A percentile compares a stretch with the other conserved stretches of the same genome.
phyloP scores from a whole-genome alignment of 1,284 basidiomycete genomes.

The Pyrrhoderma lamaoense region DNA sequence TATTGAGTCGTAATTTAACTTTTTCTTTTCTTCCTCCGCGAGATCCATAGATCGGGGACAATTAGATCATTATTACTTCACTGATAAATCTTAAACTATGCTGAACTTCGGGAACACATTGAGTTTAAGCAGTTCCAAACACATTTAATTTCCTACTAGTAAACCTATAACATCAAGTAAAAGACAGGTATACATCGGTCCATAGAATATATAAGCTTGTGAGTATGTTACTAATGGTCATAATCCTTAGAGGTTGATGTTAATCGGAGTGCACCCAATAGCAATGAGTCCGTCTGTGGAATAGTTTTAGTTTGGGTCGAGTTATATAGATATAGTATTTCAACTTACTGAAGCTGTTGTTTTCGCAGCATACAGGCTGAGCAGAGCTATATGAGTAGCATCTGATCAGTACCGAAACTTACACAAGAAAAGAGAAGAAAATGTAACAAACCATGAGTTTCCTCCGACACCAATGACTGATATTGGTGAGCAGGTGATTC shows the following conservation, averaged over 20 bases:
- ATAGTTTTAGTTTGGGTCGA: background rate
- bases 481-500: conserved; percentile 28
- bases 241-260: conserved; percentile 18
- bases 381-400: conserved; percentile 19
- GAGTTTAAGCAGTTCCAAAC: too few species aligned
- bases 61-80: too few species aligned
- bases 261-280: conserved; percentile 23
- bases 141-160: too few species aligned
- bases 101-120: too few species aligned
- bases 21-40: too few species aligned
- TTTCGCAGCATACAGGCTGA: conserved; percentile 34
- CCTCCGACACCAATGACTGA: conserved; percentile 27
- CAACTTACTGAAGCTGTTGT: conserved; percentile 31
- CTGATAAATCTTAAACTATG: too few species aligned
- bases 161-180: too few species aligned
- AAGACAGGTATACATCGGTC: background rate
- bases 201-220: background rate
- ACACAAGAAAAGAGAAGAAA: background rate
- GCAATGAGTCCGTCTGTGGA: conserved; percentile 18
- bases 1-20: too few species aligned
- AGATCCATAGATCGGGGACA: too few species aligned
- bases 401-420: too few species aligned
- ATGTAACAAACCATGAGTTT: conserved; percentile 3
- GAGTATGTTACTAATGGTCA: background rate
- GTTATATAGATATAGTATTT: background rate